Evolutionary conservation across 148 eudicot genomes (phyloP), one percentile per base, ranked within the genome.

Genomic region (Rhododendron williamsianum): DNA sequence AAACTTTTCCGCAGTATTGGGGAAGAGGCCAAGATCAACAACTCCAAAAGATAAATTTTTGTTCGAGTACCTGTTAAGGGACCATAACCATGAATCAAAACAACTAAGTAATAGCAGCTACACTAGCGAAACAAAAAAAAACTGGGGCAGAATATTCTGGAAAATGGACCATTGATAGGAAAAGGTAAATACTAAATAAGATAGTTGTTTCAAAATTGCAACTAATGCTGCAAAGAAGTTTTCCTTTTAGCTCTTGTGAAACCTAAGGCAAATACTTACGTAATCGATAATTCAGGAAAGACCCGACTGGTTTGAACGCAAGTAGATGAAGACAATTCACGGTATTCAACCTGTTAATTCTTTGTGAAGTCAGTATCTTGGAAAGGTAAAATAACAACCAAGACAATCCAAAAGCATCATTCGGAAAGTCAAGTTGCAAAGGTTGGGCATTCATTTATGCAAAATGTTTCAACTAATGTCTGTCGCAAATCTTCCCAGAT

Each of bases 21-120:
- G 96, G 84, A 97, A 97, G 87, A 97, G 98, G 76, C 99, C 99
- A 79, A 97, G 93, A 90, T 97, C 98, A 86, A 97, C 94, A 84
- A 90, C 86, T 84, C 94, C 99, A 87, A 97, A 95, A 48, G 98
- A 95, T 87, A 97, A 84, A 86, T 92, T 89, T 90, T 95, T 92
- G 86, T 91, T 97, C 18, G 98, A 93, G 86, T 94, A 97, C 86
- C 99, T 97, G 92, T 86, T 45, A n/a, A 76, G 56, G 46, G 81
- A 85, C 83, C 73, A 23, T 16, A 56, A 52, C 36, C 25, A n/a
- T 16, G 25, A 8, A 76, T 35, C 85, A 48, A 33, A 46, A 77
- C 49, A 7, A 58, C 30, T 25, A 23, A 41, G 43, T 41, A 41
- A 81, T 52, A 60, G 35, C 48, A 76, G 9, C 48, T 58, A 76